Base-by-base conservation (phyloP, 495 filamentous ascomycete species). In the Lophiotrema nucula region DNA sequence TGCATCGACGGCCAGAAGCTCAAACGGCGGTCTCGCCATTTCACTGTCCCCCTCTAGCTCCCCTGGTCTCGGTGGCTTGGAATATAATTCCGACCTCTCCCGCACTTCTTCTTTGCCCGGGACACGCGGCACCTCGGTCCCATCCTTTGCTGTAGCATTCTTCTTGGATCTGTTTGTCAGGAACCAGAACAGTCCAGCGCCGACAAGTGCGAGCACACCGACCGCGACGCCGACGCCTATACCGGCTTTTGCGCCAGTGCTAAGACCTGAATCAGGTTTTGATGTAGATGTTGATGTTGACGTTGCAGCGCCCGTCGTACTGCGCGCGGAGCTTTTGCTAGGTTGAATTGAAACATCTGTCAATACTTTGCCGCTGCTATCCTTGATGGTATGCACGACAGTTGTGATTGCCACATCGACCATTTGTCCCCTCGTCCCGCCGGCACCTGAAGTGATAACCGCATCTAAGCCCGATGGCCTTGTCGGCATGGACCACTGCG, bases 351-450 rank as follows among this genome's bases (percentile, higher is more conserved):
- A 13, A 8, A 28, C 12, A n/a, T 28, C 25, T 26, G 21, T 28
- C 22, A 48, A 6, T 8, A 48, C 22, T 6, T 48, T 8, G 3
- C 46, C 46, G 6, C 31, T 48, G 23, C 22, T 27, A 28, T 48
- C 46, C 25, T n/a, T 27, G n/a, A 48, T 22, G 6, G 19, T 26
- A 31, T 48, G 25, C 13, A 15, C 24, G 10, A 48, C n/a, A 13
- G 46, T 31, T 16, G 46, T 48, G 6, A 48, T 18, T 2, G 24
- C 19, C n/a, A 48, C 46, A 31, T 48, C 46, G 11, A 48, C 46
- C 46, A 48, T 48, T 18, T 31, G 46, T 2, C 46, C 46, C 46
- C 46, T 48, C 4, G 10, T 10, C n/a, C 46, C 46, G 4, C 24
- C 19, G 10, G 21, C 24, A 8, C 46, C 46, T 2, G 3, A 15